These are phyloP conservation scores for Dactylis glomerata DNA, from an alignment of 176 grass and related monocot species.

Conservation along the genomic window DNA sequence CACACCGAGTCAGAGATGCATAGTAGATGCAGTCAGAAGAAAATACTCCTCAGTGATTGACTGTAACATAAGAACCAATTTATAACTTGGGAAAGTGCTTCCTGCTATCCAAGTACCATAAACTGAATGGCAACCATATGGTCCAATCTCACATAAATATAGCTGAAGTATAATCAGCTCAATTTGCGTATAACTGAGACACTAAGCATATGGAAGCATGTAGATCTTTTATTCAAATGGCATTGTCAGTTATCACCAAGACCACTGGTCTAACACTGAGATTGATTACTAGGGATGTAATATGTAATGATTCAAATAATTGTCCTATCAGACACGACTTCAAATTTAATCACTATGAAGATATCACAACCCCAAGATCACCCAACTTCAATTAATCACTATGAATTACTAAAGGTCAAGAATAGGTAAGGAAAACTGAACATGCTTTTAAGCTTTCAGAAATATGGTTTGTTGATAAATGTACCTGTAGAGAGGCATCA, in stretches of 20 bases:
- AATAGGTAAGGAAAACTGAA: not conserved
- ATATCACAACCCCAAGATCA: not conserved
- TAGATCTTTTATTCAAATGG: not conserved
- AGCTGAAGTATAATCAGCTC: constrained; percentile 5
- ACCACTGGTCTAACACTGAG: not conserved
- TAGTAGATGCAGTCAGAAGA: too few relatives aligned
- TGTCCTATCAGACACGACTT: not conserved
- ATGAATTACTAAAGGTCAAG: not conserved
- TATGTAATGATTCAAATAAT: not conserved
- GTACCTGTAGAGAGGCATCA: too few relatives aligned
- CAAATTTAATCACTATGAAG: not conserved
- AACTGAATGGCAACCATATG: too few relatives aligned
- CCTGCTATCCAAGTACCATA: too few relatives aligned
- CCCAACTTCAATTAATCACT: not conserved
- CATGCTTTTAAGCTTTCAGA: not conserved
- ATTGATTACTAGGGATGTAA: not conserved
- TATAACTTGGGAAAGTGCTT: too few relatives aligned
- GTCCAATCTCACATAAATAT: too few relatives aligned
- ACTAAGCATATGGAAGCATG: not conserved
- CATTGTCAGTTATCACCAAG: not conserved
- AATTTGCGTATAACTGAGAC: not conserved
- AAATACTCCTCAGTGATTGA: too few relatives aligned
- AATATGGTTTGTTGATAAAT: too few relatives aligned
- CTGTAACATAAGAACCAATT: too few relatives aligned
- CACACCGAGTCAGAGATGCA: too few relatives aligned